phyloP scores from a whole-genome alignment of 2,329 filamentous ascomycete species.

The Zymoseptoria ardabiliae region DNA sequence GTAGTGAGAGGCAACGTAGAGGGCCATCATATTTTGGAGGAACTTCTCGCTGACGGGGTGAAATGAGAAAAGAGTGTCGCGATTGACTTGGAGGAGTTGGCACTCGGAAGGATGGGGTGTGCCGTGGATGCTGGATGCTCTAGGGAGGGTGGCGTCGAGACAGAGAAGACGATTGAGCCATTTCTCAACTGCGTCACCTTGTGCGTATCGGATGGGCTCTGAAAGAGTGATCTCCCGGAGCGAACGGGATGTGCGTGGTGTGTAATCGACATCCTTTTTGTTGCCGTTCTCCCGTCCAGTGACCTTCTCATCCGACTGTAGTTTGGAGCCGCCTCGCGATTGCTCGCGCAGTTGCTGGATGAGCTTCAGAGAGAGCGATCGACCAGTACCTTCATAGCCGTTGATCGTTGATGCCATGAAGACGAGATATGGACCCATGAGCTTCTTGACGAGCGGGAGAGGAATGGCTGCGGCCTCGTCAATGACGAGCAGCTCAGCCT shows the following conservation, averaged over 20 bases:
- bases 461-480: slow-evolving; percentile 97
- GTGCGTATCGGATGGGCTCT: slow-evolving; percentile 90
- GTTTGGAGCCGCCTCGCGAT: slow-evolving; percentile 59
- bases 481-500: slow-evolving; percentile 91
- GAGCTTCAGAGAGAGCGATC: slow-evolving; percentile 88
- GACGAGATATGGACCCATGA: slow-evolving; percentile 93
- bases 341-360: slow-evolving; percentile 96
- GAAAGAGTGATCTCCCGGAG: slow-evolving; percentile 86
- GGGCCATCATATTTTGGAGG: slow-evolving; percentile 93
- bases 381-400: slow-evolving; percentile 93
- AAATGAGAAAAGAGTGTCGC: slow-evolving; percentile 96
- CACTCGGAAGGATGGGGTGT: slow-evolving; percentile 88
- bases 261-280: slow-evolving; percentile 53
- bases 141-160: slow-evolving; percentile 82
- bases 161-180: slow-evolving; percentile 95
- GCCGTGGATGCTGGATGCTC: slow-evolving; percentile 65
- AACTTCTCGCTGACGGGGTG: slow-evolving; percentile 96
- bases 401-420: slow-evolving; percentile 99
- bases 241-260: slow-evolving; percentile 61
- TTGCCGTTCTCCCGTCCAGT: slow-evolving; percentile 75
- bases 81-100: slow-evolving; percentile 87
- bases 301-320: slow-evolving; percentile 54
- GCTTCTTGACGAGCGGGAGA: slow-evolving; percentile 79
- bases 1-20: slow-evolving; percentile 96
- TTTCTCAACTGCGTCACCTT: slow-evolving; percentile 84